Conservation (phyloP, 768 basidiomycete genomes). For the Serpula lacrymans region DNA sequence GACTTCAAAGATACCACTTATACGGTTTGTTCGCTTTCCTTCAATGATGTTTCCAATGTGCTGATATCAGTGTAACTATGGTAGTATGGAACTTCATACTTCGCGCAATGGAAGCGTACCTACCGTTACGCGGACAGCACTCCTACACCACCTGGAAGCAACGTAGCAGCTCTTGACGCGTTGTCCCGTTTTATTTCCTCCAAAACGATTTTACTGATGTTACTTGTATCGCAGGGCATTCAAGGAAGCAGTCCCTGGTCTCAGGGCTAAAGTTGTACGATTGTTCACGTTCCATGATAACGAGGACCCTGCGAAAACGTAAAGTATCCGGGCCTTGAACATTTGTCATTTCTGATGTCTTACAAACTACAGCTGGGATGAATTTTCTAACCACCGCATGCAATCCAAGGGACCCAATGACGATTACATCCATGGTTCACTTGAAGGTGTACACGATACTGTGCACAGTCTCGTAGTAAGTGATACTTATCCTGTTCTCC, state of each 20-base stretch:
- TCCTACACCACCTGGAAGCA: slow-evolving; percentile 10
- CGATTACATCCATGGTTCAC: slow-evolving; percentile 11
- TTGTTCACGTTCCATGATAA: slow-evolving; percentile 16
- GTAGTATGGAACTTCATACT: slow-evolving; percentile 13
- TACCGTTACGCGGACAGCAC: slow-evolving; percentile 15
- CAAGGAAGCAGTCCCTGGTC: slow-evolving; percentile 10
- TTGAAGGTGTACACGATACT: slow-evolving; percentile 19
- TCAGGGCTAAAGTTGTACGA: slow-evolving; percentile 15
- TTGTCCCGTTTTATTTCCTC: neutral
- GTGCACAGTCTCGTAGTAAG: slow-evolving; percentile 18
- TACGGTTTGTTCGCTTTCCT: too few species aligned
- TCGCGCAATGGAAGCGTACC: slow-evolving; percentile 15
- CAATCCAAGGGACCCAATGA: slow-evolving; percentile 15
- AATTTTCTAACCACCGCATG: slow-evolving; percentile 23
- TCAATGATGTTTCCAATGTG: too few species aligned
- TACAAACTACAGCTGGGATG: slow-evolving; percentile 17
- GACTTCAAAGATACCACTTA: slow-evolving; percentile 15
- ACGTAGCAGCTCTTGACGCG: slow-evolving; percentile 11
- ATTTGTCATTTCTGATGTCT: neutral
- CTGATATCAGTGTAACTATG: too few species aligned
- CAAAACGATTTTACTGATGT: neutral
- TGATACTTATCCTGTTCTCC: too few species aligned
- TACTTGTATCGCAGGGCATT: slow-evolving; percentile 9
- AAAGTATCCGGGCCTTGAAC: too few species aligned
- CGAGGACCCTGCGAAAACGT: slow-evolving; percentile 12